phyloP scores from a whole-genome alignment of 768 basidiomycete genomes.

The Dentipellis fragilis region DNA sequence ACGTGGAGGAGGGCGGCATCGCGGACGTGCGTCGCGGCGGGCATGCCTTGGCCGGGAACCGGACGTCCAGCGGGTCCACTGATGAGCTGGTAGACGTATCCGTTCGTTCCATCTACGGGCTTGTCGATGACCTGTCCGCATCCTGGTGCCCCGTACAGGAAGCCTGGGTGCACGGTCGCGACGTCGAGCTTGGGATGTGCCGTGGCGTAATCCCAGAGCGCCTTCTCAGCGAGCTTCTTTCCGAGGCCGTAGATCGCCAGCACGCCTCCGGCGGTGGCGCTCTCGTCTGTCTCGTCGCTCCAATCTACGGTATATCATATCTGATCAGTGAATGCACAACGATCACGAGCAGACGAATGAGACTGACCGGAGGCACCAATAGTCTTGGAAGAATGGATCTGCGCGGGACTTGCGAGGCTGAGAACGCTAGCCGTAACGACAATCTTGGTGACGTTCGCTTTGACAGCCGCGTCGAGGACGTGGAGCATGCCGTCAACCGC shows the following conservation, averaged over 20 bases:
- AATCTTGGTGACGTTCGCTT: constrained; percentile 1
- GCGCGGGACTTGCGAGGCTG: background rate
- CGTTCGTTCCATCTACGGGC: constrained; percentile 13
- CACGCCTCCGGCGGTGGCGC: background rate
- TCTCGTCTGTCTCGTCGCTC: background rate
- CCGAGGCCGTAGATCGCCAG: background rate
- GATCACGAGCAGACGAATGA: no score
- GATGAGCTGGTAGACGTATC: constrained; percentile 15
- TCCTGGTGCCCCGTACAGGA: constrained; percentile 16
- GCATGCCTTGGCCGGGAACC: constrained; percentile 11
- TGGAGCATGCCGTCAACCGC: constrained; percentile 8
- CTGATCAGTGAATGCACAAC: no score
- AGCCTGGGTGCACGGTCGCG: constrained; percentile 19
- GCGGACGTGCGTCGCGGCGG: constrained; percentile 17
- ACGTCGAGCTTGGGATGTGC: constrained; percentile 1
- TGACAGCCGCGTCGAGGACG: constrained; percentile 5
- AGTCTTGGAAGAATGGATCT: background rate
- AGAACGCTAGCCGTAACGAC: constrained; percentile 7
- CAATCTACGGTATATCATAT: no score
- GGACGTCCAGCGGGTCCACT: constrained; percentile 4
- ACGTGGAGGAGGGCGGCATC: constrained; percentile 21
- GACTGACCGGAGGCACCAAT: no score
- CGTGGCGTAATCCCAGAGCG: background rate
- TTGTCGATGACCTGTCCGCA: background rate
- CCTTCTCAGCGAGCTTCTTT: background rate